Conservation (phyloP, 345 rosid genomes). For the Eucalyptus pauciflora region DNA sequence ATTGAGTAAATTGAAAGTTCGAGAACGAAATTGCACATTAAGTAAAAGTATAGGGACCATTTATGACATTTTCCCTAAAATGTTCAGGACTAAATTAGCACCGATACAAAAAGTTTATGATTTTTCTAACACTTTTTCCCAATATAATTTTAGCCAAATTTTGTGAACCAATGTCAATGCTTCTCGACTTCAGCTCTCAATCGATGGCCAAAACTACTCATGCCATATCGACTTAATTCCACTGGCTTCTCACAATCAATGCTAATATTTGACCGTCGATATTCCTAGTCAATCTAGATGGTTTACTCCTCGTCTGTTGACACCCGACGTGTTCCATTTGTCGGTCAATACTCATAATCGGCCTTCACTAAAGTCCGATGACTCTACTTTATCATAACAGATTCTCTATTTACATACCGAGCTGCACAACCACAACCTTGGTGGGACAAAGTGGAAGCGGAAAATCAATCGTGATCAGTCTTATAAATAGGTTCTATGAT, state of each 20-base stretch:
- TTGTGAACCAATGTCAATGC: not conserved
- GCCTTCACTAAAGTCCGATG: not conserved
- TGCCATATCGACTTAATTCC: not conserved
- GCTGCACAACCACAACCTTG: slow-evolving; percentile 8
- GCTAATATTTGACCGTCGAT: not conserved
- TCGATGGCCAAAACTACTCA: not conserved
- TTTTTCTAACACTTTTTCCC: too few species aligned
- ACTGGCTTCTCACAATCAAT: not conserved
- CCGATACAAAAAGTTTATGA: rapidly evolving
- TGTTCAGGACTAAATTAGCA: rapidly evolving
- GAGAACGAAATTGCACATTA: too few species aligned
- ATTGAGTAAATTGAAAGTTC: too few species aligned
- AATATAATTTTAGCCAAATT: not conserved
- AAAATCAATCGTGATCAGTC: not conserved
- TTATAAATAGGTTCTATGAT: slow-evolving; percentile 4
- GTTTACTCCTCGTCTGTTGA: not conserved
- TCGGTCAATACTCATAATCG: not conserved
- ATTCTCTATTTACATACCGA: slow-evolving; percentile 5
- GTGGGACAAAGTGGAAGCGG: slow-evolving; percentile 25
- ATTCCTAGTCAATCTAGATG: not conserved
- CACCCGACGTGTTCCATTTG: not conserved
- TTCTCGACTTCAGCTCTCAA: not conserved
- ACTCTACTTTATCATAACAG: not conserved
- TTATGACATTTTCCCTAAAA: too few species aligned
- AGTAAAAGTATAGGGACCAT: too few species aligned